Percentiles rank a stretch among this genome's conserved stretches.
Conservation (phyloP, 805 yeast species). For the Saccharomycopsis fodiens region DNA sequence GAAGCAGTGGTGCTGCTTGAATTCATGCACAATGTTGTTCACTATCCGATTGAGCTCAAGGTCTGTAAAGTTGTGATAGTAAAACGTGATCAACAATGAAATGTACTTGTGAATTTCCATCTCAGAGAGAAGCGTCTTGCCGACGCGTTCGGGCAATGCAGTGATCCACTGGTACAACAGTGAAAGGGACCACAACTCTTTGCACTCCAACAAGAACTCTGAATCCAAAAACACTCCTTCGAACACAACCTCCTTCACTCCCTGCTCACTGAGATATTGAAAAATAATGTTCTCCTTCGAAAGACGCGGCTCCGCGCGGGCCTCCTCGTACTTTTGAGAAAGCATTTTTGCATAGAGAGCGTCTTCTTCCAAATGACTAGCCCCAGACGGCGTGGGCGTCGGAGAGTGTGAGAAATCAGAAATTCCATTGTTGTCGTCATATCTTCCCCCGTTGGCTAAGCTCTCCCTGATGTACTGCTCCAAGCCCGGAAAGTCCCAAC, state of each 20-base stretch:
- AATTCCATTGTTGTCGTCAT: not conserved
- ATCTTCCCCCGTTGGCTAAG: too few species aligned
- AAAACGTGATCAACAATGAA: not conserved
- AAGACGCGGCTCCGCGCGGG: not conserved
- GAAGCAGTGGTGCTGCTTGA: not conserved
- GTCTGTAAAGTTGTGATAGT: slow-evolving; percentile 1
- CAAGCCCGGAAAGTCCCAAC: not conserved
- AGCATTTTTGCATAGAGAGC: not conserved
- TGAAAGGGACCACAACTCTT: slow-evolving; percentile 5
- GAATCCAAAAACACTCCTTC: not conserved
- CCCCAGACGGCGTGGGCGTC: too few species aligned
- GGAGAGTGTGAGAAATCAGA: too few species aligned
- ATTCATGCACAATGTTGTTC: not conserved
- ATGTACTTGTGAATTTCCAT: not conserved
- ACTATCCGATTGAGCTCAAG: not conserved
- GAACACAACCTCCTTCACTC: not conserved
- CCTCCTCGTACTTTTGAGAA: not conserved
- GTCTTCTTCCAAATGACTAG: too few species aligned
- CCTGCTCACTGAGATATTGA: not conserved
- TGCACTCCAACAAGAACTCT: slow-evolving; percentile 1
- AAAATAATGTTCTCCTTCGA: not conserved
- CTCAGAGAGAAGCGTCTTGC: slow-evolving; percentile 1
- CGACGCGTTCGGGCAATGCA: slow-evolving; percentile 1
- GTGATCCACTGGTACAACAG: slow-evolving; percentile 2
- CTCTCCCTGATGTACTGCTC: not conserved